Conservation (phyloP, 202 grass and related monocot species). For the Schoenoplectus triqueter region DNA sequence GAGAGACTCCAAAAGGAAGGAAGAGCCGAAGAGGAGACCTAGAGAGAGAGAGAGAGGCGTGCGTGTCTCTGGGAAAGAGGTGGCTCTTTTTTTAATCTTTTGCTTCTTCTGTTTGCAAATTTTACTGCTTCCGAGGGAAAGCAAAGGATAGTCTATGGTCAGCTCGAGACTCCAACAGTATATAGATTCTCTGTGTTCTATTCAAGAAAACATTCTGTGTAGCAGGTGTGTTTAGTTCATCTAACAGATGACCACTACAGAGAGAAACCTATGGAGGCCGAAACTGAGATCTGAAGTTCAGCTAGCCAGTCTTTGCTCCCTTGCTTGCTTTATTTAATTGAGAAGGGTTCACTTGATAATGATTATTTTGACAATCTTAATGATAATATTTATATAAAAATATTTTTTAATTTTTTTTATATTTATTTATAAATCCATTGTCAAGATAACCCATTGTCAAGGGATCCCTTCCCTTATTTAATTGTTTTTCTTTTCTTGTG, state of each 20-base stretch:
- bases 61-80: slow-evolving; percentile 34
- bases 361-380: too few species aligned
- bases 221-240: background rate
- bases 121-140: too few species aligned
- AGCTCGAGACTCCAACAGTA: too few species aligned
- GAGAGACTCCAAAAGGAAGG: background rate
- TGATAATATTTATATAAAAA: too few species aligned
- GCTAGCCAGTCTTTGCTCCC: background rate
- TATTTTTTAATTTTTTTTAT: too few species aligned
- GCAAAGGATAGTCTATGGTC: too few species aligned
- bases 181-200: background rate
- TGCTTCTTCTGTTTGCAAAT: too few species aligned
- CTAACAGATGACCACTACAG: background rate
- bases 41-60: slow-evolving; percentile 42
- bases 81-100: slow-evolving; percentile 34
- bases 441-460: too few species aligned
- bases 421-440: too few species aligned
- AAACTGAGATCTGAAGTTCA: background rate
- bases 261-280: background rate
- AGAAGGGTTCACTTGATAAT: too few species aligned
- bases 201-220: background rate
- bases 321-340: slow-evolving; percentile 18
- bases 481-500: background rate
- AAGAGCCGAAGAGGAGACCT: slow-evolving; percentile 14
- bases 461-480: too few species aligned